Conservation (phyloP, 441 rosid genomes). For the Pelargonium citronellum region DNA sequence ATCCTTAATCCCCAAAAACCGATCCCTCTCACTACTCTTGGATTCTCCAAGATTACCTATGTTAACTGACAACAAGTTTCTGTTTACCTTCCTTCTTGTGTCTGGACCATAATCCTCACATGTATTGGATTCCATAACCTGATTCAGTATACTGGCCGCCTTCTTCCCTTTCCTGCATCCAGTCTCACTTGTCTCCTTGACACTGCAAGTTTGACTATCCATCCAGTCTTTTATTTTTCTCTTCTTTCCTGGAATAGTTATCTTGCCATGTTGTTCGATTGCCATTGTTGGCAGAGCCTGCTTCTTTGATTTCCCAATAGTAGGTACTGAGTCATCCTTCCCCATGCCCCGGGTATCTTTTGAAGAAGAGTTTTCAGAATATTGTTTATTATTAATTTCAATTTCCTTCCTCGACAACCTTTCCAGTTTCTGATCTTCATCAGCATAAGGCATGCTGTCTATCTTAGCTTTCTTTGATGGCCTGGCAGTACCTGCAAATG, state of each 20-base stretch:
- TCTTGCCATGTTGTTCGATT: slow-evolving; percentile 5
- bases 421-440: slow-evolving; percentile 6
- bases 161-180: slow-evolving; percentile 9
- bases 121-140: slow-evolving; percentile 8
- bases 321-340: slow-evolving; percentile 9
- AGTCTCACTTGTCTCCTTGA: slow-evolving; percentile 4
- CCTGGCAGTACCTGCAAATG: slow-evolving; percentile 2
- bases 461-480: slow-evolving; percentile 10
- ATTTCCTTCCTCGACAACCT: slow-evolving; percentile 1
- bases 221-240: slow-evolving; percentile 6
- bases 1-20: not conserved
- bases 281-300: not conserved
- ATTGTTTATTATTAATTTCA: slow-evolving; percentile 2
- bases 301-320: slow-evolving; percentile 8
- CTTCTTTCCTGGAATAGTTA: slow-evolving; percentile 10
- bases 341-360: not conserved
- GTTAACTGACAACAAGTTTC: slow-evolving; percentile 2
- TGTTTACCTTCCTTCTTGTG: not conserved
- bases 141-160: not conserved
- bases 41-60: not conserved
- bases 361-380: slow-evolving; percentile 1
- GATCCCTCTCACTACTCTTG: not conserved
- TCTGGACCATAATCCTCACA: slow-evolving; percentile 2
- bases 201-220: slow-evolving; percentile 3
- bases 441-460: slow-evolving; percentile 2